Conservation (phyloP, 441 rosid genomes). For the Gossypium schwendimanii region DNA sequence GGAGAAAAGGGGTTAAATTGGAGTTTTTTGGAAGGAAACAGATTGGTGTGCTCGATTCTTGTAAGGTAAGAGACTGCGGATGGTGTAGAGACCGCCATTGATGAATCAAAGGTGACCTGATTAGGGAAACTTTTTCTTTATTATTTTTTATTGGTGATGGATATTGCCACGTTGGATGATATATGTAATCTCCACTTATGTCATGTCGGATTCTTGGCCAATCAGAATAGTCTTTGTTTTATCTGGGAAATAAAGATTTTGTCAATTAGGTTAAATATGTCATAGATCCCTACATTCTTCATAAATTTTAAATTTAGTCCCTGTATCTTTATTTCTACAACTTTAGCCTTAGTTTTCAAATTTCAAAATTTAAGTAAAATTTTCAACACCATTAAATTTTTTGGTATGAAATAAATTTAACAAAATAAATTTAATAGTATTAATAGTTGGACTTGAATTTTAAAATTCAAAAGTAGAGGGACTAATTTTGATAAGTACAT, state of each 20-base stretch:
- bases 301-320: no score
- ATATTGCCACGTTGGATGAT: not conserved
- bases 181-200: not conserved
- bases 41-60: conserved; percentile 12
- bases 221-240: not conserved
- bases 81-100: conserved; percentile 53
- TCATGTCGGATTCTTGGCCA: not conserved
- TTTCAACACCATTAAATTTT: accelerated
- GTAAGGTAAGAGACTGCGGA: conserved; percentile 35
- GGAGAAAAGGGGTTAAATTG: conserved; percentile 22
- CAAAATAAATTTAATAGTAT: no score
- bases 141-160: conserved; percentile 3
- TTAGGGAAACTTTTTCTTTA: not conserved
- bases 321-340: no score
- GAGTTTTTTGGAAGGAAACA: conserved; percentile 22
- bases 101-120: not conserved
- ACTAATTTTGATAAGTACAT: no score
- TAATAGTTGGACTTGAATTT: no score
- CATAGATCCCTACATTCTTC: not conserved
- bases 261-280: not conserved
- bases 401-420: no score
- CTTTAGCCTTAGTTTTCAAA: no score
- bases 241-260: not conserved
- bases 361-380: no score
- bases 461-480: no score